Evolutionary conservation across 1,139 yeast species (phyloP).

Genomic region (Arxiozyma heterogenica): DNA sequence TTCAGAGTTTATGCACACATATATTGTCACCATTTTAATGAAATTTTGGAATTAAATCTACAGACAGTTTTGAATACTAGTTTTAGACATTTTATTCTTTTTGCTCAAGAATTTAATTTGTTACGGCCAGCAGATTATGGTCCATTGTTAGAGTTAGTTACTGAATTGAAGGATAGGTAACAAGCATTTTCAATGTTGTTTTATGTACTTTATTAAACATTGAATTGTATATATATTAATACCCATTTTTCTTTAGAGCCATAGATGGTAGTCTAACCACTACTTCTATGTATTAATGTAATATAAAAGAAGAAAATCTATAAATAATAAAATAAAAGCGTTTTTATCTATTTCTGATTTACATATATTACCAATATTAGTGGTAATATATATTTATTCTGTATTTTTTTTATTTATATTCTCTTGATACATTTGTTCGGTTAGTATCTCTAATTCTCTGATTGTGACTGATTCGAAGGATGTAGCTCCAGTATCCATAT

Average conservation of each 20-base stretch:
- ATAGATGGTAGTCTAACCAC: not conserved
- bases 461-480: constrained; percentile 5
- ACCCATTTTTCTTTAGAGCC: not conserved
- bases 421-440: constrained; percentile 4
- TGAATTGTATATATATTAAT: not conserved
- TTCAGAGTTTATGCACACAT: constrained; percentile 97
- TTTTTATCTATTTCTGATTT: too few species aligned
- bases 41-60: constrained; percentile 80
- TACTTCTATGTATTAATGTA: not conserved
- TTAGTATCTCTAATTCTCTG: constrained; percentile 9
- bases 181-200: not conserved
- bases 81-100: constrained; percentile 85
- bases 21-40: constrained; percentile 95
- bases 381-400: not conserved
- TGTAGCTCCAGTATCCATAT: constrained; percentile 8
- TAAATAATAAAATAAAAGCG: not conserved
- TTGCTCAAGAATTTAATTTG: constrained; percentile 73
- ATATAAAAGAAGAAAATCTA: not conserved
- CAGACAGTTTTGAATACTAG: constrained; percentile 92
- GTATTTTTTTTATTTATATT: not conserved
- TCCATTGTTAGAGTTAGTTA: constrained; percentile 80
- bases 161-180: constrained; percentile 37
- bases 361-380: not conserved
- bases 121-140: constrained; percentile 79
- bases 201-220: not conserved